Evolutionary conservation across 2,329 filamentous ascomycete genomes (phyloP).

Genomic region (Botryotinia narcissicola): DNA sequence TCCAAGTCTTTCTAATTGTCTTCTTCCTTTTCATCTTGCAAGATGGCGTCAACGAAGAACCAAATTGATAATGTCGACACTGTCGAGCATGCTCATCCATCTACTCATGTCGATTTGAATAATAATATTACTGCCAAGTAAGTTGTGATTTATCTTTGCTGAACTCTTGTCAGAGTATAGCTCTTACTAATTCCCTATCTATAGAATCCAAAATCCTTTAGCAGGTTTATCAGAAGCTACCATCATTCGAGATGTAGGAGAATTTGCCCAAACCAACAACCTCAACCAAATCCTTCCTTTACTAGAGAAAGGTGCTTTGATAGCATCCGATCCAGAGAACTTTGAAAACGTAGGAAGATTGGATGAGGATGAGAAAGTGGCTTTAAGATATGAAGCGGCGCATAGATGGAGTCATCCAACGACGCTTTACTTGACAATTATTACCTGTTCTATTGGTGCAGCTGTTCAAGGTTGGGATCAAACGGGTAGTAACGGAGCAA

Average conservation of each 20-base stretch:
- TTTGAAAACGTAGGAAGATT: slow-evolving; percentile 62
- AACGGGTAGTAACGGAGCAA: slow-evolving; percentile 47
- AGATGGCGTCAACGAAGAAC: slow-evolving; percentile 16
- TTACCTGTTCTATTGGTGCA: slow-evolving; percentile 65
- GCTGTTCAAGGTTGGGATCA: slow-evolving; percentile 51
- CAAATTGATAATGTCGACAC: neutral
- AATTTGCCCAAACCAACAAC: slow-evolving; percentile 59
- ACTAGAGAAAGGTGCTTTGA: slow-evolving; percentile 67
- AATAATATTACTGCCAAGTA: slow-evolving; percentile 20
- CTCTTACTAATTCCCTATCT: neutral
- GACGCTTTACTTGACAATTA: slow-evolving; percentile 64
- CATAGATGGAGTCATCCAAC: slow-evolving; percentile 67
- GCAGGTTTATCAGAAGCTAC: slow-evolving; percentile 50
- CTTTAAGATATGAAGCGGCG: slow-evolving; percentile 58
- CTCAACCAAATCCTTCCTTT: slow-evolving; percentile 57
- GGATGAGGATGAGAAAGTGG: slow-evolving; percentile 56
- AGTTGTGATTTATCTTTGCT: neutral
- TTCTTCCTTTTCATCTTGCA: neutral
- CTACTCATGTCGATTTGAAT: slow-evolving; percentile 20
- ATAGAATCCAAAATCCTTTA: slow-evolving; percentile 49
- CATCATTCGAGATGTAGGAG: slow-evolving; percentile 54
- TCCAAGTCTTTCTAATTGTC: neutral
- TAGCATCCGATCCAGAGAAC: slow-evolving; percentile 66
- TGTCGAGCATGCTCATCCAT: slow-evolving; percentile 19
- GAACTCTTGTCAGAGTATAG: neutral